Evolutionary conservation across 2,329 filamentous ascomycete species (phyloP).

Genomic region (Chrysosphaeria jannelii): DNA sequence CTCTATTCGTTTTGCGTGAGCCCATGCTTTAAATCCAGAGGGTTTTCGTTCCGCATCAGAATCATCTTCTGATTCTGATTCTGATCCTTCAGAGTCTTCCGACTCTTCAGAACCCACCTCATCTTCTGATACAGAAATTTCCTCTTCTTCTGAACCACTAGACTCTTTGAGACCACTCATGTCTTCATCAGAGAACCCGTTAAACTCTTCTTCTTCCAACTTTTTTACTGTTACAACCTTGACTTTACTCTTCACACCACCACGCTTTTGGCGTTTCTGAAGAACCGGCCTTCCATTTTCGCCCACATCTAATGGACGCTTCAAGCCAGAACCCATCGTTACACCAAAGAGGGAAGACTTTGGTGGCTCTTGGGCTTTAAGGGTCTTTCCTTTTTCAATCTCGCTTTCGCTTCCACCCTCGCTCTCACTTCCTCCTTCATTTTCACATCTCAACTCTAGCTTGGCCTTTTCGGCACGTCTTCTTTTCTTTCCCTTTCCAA

Average conservation of each 20-base stretch:
- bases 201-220: constrained; percentile 6
- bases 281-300: constrained; percentile 56
- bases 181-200: background rate
- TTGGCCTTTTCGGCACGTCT: constrained; percentile 33
- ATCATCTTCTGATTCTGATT: constrained; percentile 9
- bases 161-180: constrained; percentile 1
- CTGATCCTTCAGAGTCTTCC: constrained; percentile 6
- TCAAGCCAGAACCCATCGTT: constrained; percentile 44
- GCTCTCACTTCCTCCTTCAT: constrained; percentile 12
- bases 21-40: constrained; percentile 81
- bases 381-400: constrained; percentile 1
- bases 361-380: background rate
- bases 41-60: constrained; percentile 3
- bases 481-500: constrained; percentile 42
- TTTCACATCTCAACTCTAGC: constrained; percentile 15
- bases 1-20: constrained; percentile 57
- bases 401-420: constrained; percentile 9
- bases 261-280: constrained; percentile 48
- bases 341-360: constrained; percentile 2
- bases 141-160: no score
- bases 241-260: constrained; percentile 29
- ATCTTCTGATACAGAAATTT: no score
- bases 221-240: constrained; percentile 49
- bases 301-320: constrained; percentile 57
- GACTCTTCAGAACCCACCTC: constrained; percentile 5